phyloP scores from a whole-genome alignment of 23 red algal genomes.

The Gracilaria domingensis region DNA sequence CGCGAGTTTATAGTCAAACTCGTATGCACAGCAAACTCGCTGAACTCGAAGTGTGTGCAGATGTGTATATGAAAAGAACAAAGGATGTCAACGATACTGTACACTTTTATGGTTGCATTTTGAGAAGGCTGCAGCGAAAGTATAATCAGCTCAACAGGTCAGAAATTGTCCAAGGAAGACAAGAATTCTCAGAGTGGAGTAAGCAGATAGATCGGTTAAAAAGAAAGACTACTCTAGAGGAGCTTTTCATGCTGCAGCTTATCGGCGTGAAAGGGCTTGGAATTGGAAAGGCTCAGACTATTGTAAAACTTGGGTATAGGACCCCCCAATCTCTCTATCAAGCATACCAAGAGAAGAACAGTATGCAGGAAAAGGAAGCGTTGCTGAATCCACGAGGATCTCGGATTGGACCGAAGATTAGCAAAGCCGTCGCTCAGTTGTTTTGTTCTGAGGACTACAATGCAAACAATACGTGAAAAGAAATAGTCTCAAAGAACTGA shows the following conservation, averaged over 20 bases:
- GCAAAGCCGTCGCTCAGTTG: slow-evolving; percentile 9
- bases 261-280: slow-evolving; percentile 34
- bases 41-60: slow-evolving; percentile 60
- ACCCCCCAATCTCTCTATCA: slow-evolving; percentile 49
- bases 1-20: not conserved
- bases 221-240: slow-evolving; percentile 38
- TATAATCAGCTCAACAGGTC: not conserved
- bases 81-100: slow-evolving; percentile 51
- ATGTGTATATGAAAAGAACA: slow-evolving; percentile 76
- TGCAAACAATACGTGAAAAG: not conserved
- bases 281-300: slow-evolving; percentile 10
- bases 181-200: slow-evolving; percentile 46
- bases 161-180: slow-evolving; percentile 34
- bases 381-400: slow-evolving; percentile 7
- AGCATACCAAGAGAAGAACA: slow-evolving; percentile 33
- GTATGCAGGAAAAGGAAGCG: slow-evolving; percentile 1
- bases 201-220: not conserved
- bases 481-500: too few species aligned
- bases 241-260: slow-evolving; percentile 74
- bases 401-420: not conserved
- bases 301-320: slow-evolving; percentile 48
- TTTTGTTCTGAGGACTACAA: slow-evolving; percentile 18
- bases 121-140: slow-evolving; percentile 24
- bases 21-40: slow-evolving; percentile 36
- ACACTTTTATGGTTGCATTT: slow-evolving; percentile 55